Base-by-base conservation (phyloP, 1,284 basidiomycete genomes). In the Xerocomus nothofagi region DNA sequence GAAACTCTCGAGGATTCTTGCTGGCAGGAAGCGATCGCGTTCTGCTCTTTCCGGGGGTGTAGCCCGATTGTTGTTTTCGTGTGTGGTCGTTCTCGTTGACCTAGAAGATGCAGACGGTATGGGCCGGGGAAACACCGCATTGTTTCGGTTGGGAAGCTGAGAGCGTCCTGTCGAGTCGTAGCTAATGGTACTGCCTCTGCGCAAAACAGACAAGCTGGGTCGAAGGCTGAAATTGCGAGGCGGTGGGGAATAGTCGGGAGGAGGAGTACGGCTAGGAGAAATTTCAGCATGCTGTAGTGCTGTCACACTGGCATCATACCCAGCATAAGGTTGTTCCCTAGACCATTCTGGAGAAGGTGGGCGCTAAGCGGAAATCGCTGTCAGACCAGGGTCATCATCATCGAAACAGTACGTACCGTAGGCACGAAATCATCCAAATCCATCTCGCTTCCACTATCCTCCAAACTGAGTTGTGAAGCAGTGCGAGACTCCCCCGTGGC, bases 371-470 rank as follows among this genome's bases (percentile, higher is more conserved):
- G 24, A 21, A 32, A 10, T 34, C 7, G 4, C 8, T 6, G 32
- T 63, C 39, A 63, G 54, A 29, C 18, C 6, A 20, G 6, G 15
- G 15, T 38, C 10, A 41, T 14, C 17, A 41, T n/a, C 5, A 3
- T 39, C 15, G 3, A 50, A 39, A 31, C 10, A 34, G 1, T 11
- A 51, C 60, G 4, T 27, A 65, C 62, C 2, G 40, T 51, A 36
- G 37, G 49, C 37, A 55, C 30, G 14, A 55, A 43, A 17, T 61
- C 52, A 17, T 64, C 67, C 24, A 59, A 41, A 44, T 66, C 67
- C 58, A 68, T 62, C 4, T 66, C 66, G 9, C 65, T 63, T 42
- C 41, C 67, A 39, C 61, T 68, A 45, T 69, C 67, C 6, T 67
- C 67, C 20, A 57, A 49, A 14, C 46, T 38, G 4, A 57, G 29